A percentile compares a stretch with the other conserved stretches of the same genome.
phyloP scores from a whole-genome alignment of 2,329 filamentous ascomycete species.

The Colletotrichum zoysiae region DNA sequence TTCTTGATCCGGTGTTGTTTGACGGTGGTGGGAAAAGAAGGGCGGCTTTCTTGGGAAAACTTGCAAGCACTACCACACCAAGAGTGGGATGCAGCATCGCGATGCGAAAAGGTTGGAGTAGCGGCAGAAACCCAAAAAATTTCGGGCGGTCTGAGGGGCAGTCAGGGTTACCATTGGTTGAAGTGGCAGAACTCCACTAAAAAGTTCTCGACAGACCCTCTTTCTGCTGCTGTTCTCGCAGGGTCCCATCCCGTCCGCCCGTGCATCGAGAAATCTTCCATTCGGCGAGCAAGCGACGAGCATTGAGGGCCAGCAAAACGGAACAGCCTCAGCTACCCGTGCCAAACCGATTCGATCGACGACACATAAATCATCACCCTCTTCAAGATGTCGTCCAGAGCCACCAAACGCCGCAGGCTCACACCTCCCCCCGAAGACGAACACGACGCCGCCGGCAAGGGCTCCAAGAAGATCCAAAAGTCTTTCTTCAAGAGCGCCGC shows the following conservation, averaged over 20 bases:
- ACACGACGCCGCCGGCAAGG: conserved; percentile 44
- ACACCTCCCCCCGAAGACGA: conserved; percentile 66
- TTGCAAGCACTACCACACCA: conserved; percentile 17
- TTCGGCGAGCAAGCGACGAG: conserved; percentile 9
- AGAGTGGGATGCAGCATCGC: conserved; percentile 27
- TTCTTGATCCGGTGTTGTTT: conserved; percentile 7
- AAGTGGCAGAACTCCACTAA: conserved; percentile 44
- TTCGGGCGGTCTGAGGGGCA: conserved; percentile 46
- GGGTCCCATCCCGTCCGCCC: conserved; percentile 21
- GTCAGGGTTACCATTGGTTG: conserved; percentile 32
- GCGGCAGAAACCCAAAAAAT: conserved; percentile 47
- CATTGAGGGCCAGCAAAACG: neutral
- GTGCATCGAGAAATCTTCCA: conserved; percentile 38
- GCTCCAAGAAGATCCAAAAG: conserved; percentile 62
- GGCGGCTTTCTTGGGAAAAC: conserved; percentile 7
- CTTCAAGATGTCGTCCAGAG: conserved; percentile 60
- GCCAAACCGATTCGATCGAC: neutral
- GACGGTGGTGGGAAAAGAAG: neutral
- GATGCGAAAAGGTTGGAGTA: conserved; percentile 38
- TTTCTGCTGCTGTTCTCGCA: conserved; percentile 30
- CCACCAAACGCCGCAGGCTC: conserved; percentile 69
- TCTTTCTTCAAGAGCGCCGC: conserved; percentile 80
- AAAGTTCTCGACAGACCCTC: conserved; percentile 37
- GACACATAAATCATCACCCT: neutral
- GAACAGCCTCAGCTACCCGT: neutral